Base-by-base conservation (phyloP, 2,329 filamentous ascomycete species). In the Catunica adiposa region DNA sequence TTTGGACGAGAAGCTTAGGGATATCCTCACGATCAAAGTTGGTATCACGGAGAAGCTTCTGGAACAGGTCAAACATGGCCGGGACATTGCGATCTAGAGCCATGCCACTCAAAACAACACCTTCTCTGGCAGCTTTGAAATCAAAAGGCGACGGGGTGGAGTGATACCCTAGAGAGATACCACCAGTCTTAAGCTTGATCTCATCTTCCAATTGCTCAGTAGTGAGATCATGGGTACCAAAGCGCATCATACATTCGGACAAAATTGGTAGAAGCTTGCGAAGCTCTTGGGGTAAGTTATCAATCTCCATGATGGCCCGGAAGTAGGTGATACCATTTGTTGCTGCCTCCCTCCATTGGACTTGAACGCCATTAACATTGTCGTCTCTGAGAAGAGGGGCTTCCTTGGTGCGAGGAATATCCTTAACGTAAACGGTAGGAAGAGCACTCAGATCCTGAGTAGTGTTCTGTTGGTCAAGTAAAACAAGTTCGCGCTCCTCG, bases 281-380 rank as follows among this genome's bases (percentile, higher is more conserved):
- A 54, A 97, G 75, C 60, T 96, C 87, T 59, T 90, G 83, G 0
- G 90, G 88, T 14, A 98, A 71, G 59, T 84, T 80, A 47, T 86
- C 77, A 55, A 97, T 74, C 0, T 79, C 76, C 65, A 94, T 89
- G 66, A 97, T 79, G 2, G 88, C 89, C 58, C 89, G 83, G 72
- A 98, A 95, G 66, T 98, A 98, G 1, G 90, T 97, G 58, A 98
- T 71, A 0, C 92, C 92, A 63, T 98, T 98, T 0, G 92, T 98
- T 1, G 88, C 86, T 6, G 89, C 88, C 67, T 94, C 87, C 53
- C 84, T 83, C 89, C 89, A 96, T 63, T 96, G 86, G 3, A 92
- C 79, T 48, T 83, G 80, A 42, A 84, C 77, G 38, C 77, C 75
- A 44, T 79, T 76, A 8, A 84, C 66, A 9, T 72, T 70, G n/a